Conservation (phyloP, 2,329 filamentous ascomycete genomes). For the Fusarium hostae region DNA sequence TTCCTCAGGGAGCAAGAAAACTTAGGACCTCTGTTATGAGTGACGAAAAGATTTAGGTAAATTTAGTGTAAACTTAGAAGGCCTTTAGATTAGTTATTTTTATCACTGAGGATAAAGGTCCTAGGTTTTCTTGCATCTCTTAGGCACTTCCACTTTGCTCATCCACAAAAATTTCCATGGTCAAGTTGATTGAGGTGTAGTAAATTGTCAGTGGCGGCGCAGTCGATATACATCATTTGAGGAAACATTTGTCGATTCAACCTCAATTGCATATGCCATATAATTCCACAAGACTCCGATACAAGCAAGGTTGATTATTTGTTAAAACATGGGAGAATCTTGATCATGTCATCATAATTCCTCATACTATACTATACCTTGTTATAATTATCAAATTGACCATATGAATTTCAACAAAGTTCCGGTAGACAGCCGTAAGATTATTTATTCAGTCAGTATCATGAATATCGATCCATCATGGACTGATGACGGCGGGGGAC, state of each 20-base stretch:
- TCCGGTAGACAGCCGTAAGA: neutral
- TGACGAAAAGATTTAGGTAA: too few species aligned
- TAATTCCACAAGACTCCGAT: neutral
- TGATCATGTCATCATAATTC: neutral
- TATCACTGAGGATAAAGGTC: too few species aligned
- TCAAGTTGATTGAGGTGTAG: slow-evolving; percentile 6
- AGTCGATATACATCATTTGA: neutral
- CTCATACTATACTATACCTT: too few species aligned
- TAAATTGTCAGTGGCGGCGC: slow-evolving; percentile 35
- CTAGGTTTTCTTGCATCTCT: too few species aligned
- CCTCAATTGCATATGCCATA: neutral
- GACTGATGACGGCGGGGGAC: neutral
- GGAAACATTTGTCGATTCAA: neutral
- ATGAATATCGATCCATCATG: neutral
- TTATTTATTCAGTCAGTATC: neutral
- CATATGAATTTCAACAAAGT: neutral
- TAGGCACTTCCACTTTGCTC: slow-evolving; percentile 17
- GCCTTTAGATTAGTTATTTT: too few species aligned
- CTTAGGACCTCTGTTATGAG: too few species aligned
- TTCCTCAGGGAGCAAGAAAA: too few species aligned
- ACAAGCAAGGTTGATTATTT: too few species aligned
- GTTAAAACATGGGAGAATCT: neutral
- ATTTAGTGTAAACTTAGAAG: too few species aligned
- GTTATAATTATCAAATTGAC: neutral
- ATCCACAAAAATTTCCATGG: slow-evolving; percentile 31